Conservation (phyloP, 2,329 filamentous ascomycete genomes). For the Fonsecaea pedrosoi region DNA sequence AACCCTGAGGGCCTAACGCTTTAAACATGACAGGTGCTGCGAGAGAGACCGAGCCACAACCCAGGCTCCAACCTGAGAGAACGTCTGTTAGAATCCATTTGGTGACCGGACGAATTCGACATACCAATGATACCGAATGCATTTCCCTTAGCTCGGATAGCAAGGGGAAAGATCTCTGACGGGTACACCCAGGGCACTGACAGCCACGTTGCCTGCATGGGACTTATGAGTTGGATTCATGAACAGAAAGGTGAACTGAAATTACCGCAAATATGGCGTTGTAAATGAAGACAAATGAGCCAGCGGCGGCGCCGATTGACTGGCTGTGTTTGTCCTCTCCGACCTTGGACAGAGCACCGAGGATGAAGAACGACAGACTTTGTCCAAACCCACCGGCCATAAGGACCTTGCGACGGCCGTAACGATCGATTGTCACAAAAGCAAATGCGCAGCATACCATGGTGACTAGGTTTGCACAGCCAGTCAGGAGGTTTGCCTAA, state of each 20-base stretch:
- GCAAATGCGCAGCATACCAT: conserved; percentile 63
- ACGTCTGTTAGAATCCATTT: conserved; percentile 63
- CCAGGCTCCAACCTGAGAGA: conserved; percentile 6
- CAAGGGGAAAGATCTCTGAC: conserved; percentile 75
- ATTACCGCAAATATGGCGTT: conserved; percentile 66
- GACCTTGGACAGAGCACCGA: conserved; percentile 54
- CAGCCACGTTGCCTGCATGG: conserved; percentile 59
- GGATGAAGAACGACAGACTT: conserved; percentile 71
- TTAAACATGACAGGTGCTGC: conserved; percentile 67
- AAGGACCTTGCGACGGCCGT: conserved; percentile 72
- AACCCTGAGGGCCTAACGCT: conserved; percentile 70
- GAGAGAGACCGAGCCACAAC: conserved; percentile 42
- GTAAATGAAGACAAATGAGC: conserved; percentile 69
- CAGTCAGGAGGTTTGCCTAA: conserved; percentile 8
- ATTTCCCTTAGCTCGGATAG: conserved; percentile 75
- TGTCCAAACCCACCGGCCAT: conserved; percentile 72
- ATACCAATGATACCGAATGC: conserved; percentile 78
- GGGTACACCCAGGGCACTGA: conserved; percentile 71
- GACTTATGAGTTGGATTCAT: background rate
- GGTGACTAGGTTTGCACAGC: conserved; percentile 1
- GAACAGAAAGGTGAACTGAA: background rate
- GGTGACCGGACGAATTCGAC: conserved; percentile 64
- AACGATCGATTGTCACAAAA: conserved; percentile 72
- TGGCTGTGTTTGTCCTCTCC: conserved; percentile 36
- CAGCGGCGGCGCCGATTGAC: conserved; percentile 70